A percentile compares a stretch with the other conserved stretches of the same genome.
Evolutionary conservation across 768 basidiomycete species (phyloP).

Genomic region (Russula sp.): DNA sequence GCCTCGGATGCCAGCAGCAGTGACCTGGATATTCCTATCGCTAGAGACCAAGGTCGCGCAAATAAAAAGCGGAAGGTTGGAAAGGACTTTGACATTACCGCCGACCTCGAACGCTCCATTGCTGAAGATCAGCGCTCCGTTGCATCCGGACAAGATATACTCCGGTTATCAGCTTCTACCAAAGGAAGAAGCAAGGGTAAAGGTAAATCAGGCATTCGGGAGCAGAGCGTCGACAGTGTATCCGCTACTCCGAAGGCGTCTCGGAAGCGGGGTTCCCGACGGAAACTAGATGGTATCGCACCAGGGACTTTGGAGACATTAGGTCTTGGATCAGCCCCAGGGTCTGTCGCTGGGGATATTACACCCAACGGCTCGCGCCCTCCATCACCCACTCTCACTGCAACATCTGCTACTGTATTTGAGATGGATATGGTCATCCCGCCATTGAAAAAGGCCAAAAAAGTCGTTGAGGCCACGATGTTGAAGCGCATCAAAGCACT

Average conservation of each 20-base stretch:
- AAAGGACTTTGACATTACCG: constrained; percentile 36
- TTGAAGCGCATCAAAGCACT: constrained; percentile 70
- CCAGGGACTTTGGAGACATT: constrained; percentile 52
- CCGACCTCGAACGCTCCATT: constrained; percentile 34
- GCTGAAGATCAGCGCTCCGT: constrained; percentile 51
- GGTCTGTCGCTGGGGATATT: constrained; percentile 60
- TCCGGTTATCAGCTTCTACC: constrained; percentile 29
- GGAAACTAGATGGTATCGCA: constrained; percentile 52
- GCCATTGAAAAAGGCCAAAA: constrained; percentile 71
- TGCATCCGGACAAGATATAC: constrained; percentile 37
- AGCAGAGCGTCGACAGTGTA: constrained; percentile 57
- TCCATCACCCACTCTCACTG: constrained; percentile 57
- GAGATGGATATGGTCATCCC: constrained; percentile 70
- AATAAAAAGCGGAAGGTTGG: constrained; percentile 66
- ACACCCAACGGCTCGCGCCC: constrained; percentile 72
- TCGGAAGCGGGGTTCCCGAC: constrained; percentile 58
- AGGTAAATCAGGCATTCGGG: constrained; percentile 41
- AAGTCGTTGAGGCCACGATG: constrained; percentile 68
- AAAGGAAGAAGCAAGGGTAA: constrained; percentile 57
- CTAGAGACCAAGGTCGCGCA: constrained; percentile 44
- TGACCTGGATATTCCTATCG: constrained; percentile 49
- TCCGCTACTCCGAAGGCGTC: constrained; percentile 49
- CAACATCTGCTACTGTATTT: constrained; percentile 59
- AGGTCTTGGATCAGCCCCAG: constrained; percentile 52
- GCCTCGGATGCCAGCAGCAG: constrained; percentile 55